A percentile compares a stretch with the other conserved stretches of the same genome.
Conservation (phyloP, 371 early-diverging fungal species). For the Circinella umbellata region DNA sequence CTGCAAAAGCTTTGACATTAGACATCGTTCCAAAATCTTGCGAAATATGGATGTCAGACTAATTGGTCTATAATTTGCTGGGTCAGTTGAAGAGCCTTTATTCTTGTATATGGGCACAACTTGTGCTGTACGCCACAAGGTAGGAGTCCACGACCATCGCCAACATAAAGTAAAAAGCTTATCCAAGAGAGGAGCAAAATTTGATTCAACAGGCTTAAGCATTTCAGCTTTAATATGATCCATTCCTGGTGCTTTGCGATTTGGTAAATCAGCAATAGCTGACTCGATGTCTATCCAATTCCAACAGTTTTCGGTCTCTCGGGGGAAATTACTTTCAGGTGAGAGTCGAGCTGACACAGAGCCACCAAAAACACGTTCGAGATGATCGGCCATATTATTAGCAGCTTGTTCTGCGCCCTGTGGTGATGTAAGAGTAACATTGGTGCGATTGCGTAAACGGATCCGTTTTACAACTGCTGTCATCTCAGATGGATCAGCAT, state of each 20-base stretch:
- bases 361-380: background rate
- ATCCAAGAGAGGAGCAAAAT: constrained; percentile 14
- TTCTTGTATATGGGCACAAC: constrained; percentile 32
- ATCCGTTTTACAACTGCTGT: constrained; percentile 3
- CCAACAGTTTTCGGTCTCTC: background rate
- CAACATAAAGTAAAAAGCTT: constrained; percentile 25
- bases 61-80: constrained; percentile 26
- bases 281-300: background rate
- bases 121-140: constrained; percentile 26
- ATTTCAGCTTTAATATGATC: constrained; percentile 35
- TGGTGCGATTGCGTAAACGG: background rate
- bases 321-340: too few relatives aligned
- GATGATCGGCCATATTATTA: constrained; percentile 1
- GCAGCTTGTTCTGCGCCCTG: constrained; percentile 9
- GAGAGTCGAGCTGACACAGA: too few relatives aligned
- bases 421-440: constrained; percentile 2
- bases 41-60: constrained; percentile 21
- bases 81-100: constrained; percentile 10
- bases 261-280: constrained; percentile 10
- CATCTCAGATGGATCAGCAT: constrained; percentile 5
- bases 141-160: constrained; percentile 26
- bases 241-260: constrained; percentile 23
- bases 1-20: constrained; percentile 4
- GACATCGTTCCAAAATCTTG: constrained; percentile 19
- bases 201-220: constrained; percentile 18